Evolutionary conservation across 83 land plant genomes (phyloP), one percentile per base, ranked within the genome.

Genomic region (Thuja plicata): DNA sequence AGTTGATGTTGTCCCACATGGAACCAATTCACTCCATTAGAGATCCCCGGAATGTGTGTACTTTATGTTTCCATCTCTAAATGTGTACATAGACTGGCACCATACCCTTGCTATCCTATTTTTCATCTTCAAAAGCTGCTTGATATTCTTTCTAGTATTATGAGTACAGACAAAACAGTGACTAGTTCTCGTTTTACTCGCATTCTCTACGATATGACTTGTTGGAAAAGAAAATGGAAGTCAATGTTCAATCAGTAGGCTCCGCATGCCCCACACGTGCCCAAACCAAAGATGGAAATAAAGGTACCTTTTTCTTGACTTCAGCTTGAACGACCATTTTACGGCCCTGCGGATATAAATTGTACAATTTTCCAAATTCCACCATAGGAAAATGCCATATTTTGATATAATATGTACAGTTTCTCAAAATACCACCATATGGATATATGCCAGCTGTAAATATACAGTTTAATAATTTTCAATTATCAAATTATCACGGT

Each of bases 251-350:
- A 7, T 30, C 55, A n/a, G 8, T 84, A 84, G 34, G 86, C 57
- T 48, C 57, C 30, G 55, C 86, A 50, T 84, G 35, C 86, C 86
- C 86, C 86, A 48, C 55, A 84, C 35, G 50, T 43, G 86, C 50
- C 57, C 54, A 48, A 84, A 2, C 52, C 54, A 50, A 84, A 82
- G 46, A 84, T 48, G 8, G 35, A n/a, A 83, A 84, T 84, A 12
- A 84, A 84, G 50, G 57, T 32, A 84, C n/a, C 7, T 84, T 84
- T 15, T 45, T 32, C 37, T 84, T 48, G 57, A 32, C 35, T 37
- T 11, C 32, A 30, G 24, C 32, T 50, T 11, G 55, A 32, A 84
- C 15, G 37, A 45, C 37, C 71, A 66, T 66, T 66, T 62, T 24
- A 66, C 71, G n/a, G 71, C 30, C 71, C 71, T 66, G 30, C n/a